Evolutionary conservation across 2,329 filamentous ascomycete species (phyloP).

Genomic region (Hypoxylon sp.): DNA sequence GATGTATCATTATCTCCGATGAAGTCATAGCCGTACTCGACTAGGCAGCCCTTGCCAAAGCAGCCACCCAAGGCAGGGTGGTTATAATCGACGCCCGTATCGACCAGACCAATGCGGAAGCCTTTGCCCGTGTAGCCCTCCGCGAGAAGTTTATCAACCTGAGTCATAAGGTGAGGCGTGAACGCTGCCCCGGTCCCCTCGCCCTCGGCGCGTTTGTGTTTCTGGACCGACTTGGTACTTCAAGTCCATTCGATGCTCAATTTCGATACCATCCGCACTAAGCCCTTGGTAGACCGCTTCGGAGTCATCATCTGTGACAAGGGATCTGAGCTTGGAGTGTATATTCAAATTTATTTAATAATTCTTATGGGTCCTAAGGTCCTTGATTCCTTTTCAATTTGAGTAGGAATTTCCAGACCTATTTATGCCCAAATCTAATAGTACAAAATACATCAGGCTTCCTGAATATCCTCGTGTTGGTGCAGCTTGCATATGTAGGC

Average conservation of each 20-base stretch:
- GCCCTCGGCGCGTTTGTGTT: constrained; percentile 8
- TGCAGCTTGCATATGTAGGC: too few relatives aligned
- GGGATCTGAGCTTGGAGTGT: too few relatives aligned
- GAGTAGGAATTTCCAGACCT: too few relatives aligned
- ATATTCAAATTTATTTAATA: too few relatives aligned
- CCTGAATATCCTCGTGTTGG: too few relatives aligned
- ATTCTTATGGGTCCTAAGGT: too few relatives aligned
- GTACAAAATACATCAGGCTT: too few relatives aligned
- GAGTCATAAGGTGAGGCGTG: constrained; percentile 45
- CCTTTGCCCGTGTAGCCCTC: constrained; percentile 57
- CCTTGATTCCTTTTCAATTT: too few relatives aligned
- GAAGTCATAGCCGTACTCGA: constrained; percentile 58
- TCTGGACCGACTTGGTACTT: constrained; percentile 26
- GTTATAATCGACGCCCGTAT: constrained; percentile 56
- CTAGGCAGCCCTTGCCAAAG: constrained; percentile 58
- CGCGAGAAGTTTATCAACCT: constrained; percentile 53
- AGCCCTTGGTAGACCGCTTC: constrained; percentile 38
- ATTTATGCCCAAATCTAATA: too few relatives aligned
- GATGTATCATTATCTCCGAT: constrained; percentile 51
- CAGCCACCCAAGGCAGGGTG: constrained; percentile 62
- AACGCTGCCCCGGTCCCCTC: constrained; percentile 5
- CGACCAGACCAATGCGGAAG: constrained; percentile 47
- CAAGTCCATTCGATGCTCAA: constrained; percentile 37
- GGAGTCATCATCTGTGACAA: too few relatives aligned
- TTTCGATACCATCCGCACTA: constrained; percentile 24